Percentiles rank a stretch among this genome's conserved stretches.
These are phyloP conservation scores for Trapa incisa DNA, from an alignment of 345 rosid species.

Conservation along the genomic window DNA sequence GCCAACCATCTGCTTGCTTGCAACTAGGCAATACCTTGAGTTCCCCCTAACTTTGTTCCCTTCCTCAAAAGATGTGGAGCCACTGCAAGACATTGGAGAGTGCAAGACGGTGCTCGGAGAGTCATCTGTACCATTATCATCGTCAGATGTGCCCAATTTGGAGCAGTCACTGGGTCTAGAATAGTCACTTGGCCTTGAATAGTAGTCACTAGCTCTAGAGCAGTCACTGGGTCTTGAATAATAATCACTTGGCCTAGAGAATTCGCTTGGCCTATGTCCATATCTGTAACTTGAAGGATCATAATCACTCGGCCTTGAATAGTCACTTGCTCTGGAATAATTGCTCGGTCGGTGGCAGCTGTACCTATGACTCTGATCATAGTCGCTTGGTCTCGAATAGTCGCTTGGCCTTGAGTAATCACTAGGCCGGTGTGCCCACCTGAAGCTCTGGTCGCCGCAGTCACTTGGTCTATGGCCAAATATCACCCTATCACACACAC, in stretches of 20 bases:
- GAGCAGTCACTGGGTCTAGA: conserved; percentile 89
- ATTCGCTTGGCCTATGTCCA: conserved; percentile 16
- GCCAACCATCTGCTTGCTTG: conserved; percentile 98
- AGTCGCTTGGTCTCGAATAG: conserved; percentile 45
- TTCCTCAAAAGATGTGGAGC: conserved; percentile 43
- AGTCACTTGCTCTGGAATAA: conserved; percentile 35
- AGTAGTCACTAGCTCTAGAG: conserved; percentile 54
- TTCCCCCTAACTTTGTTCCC: conserved; percentile 52
- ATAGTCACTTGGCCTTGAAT: conserved; percentile 73
- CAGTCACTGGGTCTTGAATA: conserved; percentile 42
- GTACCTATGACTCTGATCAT: conserved; percentile 42
- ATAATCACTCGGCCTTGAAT: conserved; percentile 30
- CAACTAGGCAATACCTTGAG: conserved; percentile 81
- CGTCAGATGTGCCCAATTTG: conserved; percentile 89
- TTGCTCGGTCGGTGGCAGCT: conserved; percentile 49
- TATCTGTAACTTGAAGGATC: conserved; percentile 2
- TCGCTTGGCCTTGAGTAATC: conserved; percentile 67
- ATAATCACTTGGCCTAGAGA: conserved; percentile 50
- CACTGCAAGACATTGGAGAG: conserved; percentile 58
- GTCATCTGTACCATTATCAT: conserved; percentile 83
- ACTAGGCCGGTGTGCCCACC: conserved; percentile 12
- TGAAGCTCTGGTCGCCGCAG: conserved; percentile 19
- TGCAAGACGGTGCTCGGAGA: conserved; percentile 73
- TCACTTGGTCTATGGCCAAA: conserved; percentile 45
- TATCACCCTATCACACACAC: conserved; percentile 90